phyloP scores from a whole-genome alignment of 495 filamentous ascomycete species.

The Aspergillus baeticus region DNA sequence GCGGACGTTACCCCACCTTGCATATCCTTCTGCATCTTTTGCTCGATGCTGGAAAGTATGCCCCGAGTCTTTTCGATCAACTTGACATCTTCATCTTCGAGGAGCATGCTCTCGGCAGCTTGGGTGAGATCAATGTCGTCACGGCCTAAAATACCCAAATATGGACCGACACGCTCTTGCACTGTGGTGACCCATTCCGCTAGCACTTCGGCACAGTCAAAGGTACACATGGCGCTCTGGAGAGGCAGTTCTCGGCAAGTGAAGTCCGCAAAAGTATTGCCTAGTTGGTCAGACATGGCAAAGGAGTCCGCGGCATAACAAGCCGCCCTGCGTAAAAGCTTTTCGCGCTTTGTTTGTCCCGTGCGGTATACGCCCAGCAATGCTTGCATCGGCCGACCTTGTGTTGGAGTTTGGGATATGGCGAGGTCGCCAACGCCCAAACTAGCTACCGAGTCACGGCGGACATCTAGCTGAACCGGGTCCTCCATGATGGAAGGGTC shows the following conservation, averaged over 20 bases:
- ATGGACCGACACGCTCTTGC: slow-evolving; percentile 88
- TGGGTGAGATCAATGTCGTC: slow-evolving; percentile 75
- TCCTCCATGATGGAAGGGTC: slow-evolving; percentile 32
- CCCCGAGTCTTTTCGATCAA: slow-evolving; percentile 81
- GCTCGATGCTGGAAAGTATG: slow-evolving; percentile 73
- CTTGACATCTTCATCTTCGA: slow-evolving; percentile 91
- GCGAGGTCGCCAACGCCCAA: slow-evolving; percentile 41
- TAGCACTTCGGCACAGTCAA: slow-evolving; percentile 95
- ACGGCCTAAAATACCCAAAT: slow-evolving; percentile 80
- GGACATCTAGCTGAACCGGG: slow-evolving; percentile 18
- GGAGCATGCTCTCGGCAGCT: slow-evolving; percentile 81
- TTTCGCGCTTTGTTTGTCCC: slow-evolving; percentile 67
- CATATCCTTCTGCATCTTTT: slow-evolving; percentile 68
- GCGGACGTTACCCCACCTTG: slow-evolving; percentile 45
- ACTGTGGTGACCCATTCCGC: slow-evolving; percentile 96
- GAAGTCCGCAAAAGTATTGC: slow-evolving; percentile 82
- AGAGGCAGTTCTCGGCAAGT: slow-evolving; percentile 88
- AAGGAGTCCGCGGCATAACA: slow-evolving; percentile 94
- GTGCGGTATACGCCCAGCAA: slow-evolving; percentile 34
- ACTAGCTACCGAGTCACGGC: slow-evolving; percentile 41
- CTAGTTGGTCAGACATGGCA: slow-evolving; percentile 82
- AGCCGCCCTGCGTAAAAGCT: slow-evolving; percentile 87
- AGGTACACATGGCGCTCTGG: slow-evolving; percentile 88
- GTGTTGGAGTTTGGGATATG: slow-evolving; percentile 43
- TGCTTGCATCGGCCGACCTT: slow-evolving; percentile 35